A percentile compares a stretch with the other conserved stretches of the same genome.
Conservation (phyloP, 352 stramenopile species). For the Phytophthora brassicae region DNA sequence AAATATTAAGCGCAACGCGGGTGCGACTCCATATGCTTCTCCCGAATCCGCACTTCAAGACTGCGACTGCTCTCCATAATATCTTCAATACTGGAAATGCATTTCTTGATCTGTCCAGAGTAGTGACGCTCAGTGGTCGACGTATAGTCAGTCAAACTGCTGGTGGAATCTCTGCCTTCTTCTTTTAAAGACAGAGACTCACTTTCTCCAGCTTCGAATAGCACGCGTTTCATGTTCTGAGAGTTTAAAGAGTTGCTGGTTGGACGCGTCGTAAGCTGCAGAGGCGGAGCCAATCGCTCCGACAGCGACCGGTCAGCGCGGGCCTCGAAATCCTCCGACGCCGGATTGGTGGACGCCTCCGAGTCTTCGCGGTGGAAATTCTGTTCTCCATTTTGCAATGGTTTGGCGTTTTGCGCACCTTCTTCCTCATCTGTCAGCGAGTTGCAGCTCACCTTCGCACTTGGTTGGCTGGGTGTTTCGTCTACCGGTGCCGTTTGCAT, state of each 20-base stretch:
- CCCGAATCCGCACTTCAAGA: constrained; percentile 23
- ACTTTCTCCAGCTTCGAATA: constrained; percentile 15
- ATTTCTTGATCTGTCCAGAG: constrained; percentile 31
- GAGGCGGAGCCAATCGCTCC: constrained; percentile 6
- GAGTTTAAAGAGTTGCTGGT: constrained; percentile 19
- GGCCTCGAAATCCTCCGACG: constrained; percentile 10
- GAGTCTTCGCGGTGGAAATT: constrained; percentile 7
- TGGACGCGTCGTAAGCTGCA: constrained; percentile 17
- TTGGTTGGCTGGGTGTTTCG: background rate
- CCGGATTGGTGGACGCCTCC: constrained; percentile 13
- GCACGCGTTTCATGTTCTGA: constrained; percentile 27
- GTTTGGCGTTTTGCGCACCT: background rate
- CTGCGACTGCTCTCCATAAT: constrained; percentile 34
- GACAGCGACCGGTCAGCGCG: constrained; percentile 12
- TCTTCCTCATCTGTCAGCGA: constrained; percentile 24
- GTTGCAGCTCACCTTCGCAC: constrained; percentile 5
- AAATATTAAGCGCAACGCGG: no score
- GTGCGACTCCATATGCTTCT: constrained; percentile 27
- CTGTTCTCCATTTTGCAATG: background rate
- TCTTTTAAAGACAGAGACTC: constrained; percentile 21
- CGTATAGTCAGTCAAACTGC: constrained; percentile 24
- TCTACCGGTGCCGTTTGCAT: constrained; percentile 8
- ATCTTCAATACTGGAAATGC: constrained; percentile 32
- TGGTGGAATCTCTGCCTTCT: constrained; percentile 22
- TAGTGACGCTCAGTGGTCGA: constrained; percentile 33